phyloP scores from a whole-genome alignment of 2,329 filamentous ascomycete species.

The Cladophialophora immunda region DNA sequence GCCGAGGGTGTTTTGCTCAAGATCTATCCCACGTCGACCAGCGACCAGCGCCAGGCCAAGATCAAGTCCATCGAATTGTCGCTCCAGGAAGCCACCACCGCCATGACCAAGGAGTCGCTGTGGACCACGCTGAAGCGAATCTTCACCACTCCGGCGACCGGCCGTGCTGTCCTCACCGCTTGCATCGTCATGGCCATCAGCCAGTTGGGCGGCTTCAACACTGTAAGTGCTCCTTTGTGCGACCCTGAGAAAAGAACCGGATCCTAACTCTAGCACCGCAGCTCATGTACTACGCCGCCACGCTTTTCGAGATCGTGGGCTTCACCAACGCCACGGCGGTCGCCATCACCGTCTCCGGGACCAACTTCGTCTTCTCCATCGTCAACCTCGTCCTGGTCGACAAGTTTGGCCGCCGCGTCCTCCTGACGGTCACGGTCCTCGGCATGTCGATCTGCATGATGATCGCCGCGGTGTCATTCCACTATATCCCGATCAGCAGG shows the following conservation, averaged over 20 bases:
- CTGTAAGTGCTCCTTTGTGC: slow-evolving; percentile 44
- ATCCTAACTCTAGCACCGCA: background rate
- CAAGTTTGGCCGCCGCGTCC: slow-evolving; percentile 77
- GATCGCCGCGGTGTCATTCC: slow-evolving; percentile 76
- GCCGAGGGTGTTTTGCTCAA: slow-evolving; percentile 73
- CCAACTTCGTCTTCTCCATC: slow-evolving; percentile 66
- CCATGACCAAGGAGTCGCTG: slow-evolving; percentile 31
- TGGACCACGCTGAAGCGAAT: slow-evolving; percentile 49
- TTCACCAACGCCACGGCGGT: slow-evolving; percentile 82
- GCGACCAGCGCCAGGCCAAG: slow-evolving; percentile 67
- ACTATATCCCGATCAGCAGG: slow-evolving; percentile 58
- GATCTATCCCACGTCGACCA: slow-evolving; percentile 68
- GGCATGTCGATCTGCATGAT: slow-evolving; percentile 80
- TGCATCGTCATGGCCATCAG: slow-evolving; percentile 87
- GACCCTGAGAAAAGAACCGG: slow-evolving; percentile 47
- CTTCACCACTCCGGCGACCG: slow-evolving; percentile 35
- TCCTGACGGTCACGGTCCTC: slow-evolving; percentile 82
- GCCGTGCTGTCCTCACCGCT: slow-evolving; percentile 79
- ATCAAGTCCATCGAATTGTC: slow-evolving; percentile 29
- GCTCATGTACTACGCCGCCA: slow-evolving; percentile 85
- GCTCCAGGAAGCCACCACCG: slow-evolving; percentile 27
- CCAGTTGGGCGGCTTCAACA: slow-evolving; percentile 90
- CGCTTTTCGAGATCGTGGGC: slow-evolving; percentile 79
- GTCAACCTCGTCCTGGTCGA: slow-evolving; percentile 75
- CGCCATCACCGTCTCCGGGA: slow-evolving; percentile 78